Evolutionary conservation across 768 basidiomycete species (phyloP), one percentile per base, ranked within the genome.

Genomic region (Pleurotus platypus): DNA sequence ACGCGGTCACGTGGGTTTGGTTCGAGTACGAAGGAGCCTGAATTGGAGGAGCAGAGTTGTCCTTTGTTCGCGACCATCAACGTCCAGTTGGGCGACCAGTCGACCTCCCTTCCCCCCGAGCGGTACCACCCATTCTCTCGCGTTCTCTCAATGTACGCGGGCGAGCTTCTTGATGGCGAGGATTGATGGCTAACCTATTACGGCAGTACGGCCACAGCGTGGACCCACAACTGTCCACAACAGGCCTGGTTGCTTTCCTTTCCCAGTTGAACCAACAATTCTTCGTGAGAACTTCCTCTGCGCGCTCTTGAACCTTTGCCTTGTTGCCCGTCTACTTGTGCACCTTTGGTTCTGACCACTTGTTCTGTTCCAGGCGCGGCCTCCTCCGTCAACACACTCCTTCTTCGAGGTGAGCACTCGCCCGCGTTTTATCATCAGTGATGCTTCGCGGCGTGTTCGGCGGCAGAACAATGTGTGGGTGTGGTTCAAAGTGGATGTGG

Each of bases 301-400:
- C 66, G 62, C 68, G 57, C 59, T 54, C 62, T 65, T 57, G 46
- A 35, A 55, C 57, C 56, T 47, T 16, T 55, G 55, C 53, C 56
- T 60, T 49, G 57, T 57, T 50, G 39, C 54, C 56, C 62, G 45
- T 45, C 50, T 46, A 55, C 60, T 55, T 61, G 58, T 60, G 64
- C 39, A 58, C 62, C 53, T 47, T 47, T 60, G 62, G 64, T 59
- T 58, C 61, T 57, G 43, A 59, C 59, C 64, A 42, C 63, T 59
- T 57, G 46, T 61, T 59, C 63, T 57, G 64, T 53, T 64, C 66
- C 71, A 84, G 83, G 84, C 76, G 77, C 83, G 85, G 85, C 85
- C 82, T 83, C 84, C 83, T 86, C 83, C 84, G 83, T 76, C 64
- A 67, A 70, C 69, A 80, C 83, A 70, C 66, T 87, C 85, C 61